Percentiles rank a stretch among this genome's conserved stretches.
These are phyloP conservation scores for Zygosaccharomyces kombuchaensis DNA, from an alignment of 805 yeast species.

Conservation along the genomic window DNA sequence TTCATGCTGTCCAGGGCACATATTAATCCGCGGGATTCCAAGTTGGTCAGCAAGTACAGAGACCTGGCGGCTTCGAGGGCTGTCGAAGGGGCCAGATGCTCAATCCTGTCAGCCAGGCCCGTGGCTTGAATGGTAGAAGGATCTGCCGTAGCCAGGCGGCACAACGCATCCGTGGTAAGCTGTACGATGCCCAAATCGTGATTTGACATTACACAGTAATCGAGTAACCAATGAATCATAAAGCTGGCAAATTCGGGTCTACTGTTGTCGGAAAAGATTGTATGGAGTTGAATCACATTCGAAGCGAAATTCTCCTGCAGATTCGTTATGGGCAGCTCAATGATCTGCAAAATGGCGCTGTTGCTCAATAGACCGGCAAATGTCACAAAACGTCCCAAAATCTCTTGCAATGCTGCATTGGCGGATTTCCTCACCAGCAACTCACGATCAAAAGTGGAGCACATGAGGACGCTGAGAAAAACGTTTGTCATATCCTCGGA, in stretches of 20 bases:
- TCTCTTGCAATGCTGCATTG: constrained; percentile 82
- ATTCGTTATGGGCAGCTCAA: constrained; percentile 57
- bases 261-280: constrained; percentile 20
- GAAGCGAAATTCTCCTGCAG: constrained; percentile 38
- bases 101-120: not conserved
- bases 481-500: constrained; percentile 26
- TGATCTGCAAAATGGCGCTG: constrained; percentile 38
- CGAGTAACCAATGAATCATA: constrained; percentile 27
- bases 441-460: constrained; percentile 68
- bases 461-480: constrained; percentile 39
- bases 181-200: constrained; percentile 17
- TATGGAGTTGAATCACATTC: constrained; percentile 33
- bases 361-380: constrained; percentile 32
- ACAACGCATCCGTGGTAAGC: constrained; percentile 9
- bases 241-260: constrained; percentile 5
- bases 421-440: constrained; percentile 74
- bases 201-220: constrained; percentile 18
- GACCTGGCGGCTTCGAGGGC: not conserved
- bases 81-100: not conserved
- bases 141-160: not conserved
- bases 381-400: constrained; percentile 70
- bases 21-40: constrained; percentile 3
- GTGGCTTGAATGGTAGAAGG: not conserved
- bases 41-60: constrained; percentile 4
- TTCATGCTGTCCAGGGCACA: not conserved